Conservation (phyloP, 306 rosid genomes). For the Cicer judaicum region DNA sequence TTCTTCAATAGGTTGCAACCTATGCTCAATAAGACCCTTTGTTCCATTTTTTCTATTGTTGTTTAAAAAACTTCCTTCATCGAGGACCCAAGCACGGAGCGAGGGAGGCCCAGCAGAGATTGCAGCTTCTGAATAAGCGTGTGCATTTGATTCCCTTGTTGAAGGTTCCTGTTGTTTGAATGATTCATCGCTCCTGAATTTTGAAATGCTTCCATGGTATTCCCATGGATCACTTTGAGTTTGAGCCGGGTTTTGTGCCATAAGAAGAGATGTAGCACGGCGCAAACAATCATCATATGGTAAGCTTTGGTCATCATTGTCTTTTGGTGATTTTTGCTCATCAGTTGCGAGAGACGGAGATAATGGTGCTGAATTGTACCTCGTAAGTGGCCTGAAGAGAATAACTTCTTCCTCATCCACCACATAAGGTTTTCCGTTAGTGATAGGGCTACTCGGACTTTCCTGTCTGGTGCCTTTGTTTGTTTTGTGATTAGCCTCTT, state of each 20-base stretch:
- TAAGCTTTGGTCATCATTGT: slow-evolving; percentile 47
- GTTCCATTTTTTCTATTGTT: slow-evolving; percentile 52
- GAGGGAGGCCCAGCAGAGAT: slow-evolving; percentile 89
- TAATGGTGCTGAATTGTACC: slow-evolving; percentile 82
- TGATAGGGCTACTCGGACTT: slow-evolving; percentile 33
- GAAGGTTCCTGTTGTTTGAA: slow-evolving; percentile 56
- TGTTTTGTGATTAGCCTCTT: slow-evolving; percentile 40
- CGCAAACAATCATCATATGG: slow-evolving; percentile 80
- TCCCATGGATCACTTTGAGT: slow-evolving; percentile 55
- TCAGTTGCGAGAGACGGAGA: slow-evolving; percentile 46
- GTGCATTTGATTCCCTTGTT: slow-evolving; percentile 52
- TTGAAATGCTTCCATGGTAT: slow-evolving; percentile 54
- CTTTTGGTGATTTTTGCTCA: slow-evolving; percentile 53
- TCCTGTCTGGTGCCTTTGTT: slow-evolving; percentile 35
- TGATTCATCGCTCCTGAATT: slow-evolving; percentile 49
- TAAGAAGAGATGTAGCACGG: slow-evolving; percentile 85
- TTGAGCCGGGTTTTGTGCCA: slow-evolving; percentile 69
- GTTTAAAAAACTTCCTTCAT: slow-evolving; percentile 54
- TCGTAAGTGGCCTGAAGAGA: slow-evolving; percentile 86
- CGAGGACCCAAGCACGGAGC: slow-evolving; percentile 91
- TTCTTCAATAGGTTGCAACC: slow-evolving; percentile 74
- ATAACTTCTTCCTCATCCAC: slow-evolving; percentile 92
- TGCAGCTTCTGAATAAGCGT: slow-evolving; percentile 51
- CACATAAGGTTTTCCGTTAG: slow-evolving; percentile 46
- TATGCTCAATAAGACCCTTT: slow-evolving; percentile 48